Base-by-base conservation (phyloP, 1,139 yeast genomes). In the Protomyces pachydermus region DNA sequence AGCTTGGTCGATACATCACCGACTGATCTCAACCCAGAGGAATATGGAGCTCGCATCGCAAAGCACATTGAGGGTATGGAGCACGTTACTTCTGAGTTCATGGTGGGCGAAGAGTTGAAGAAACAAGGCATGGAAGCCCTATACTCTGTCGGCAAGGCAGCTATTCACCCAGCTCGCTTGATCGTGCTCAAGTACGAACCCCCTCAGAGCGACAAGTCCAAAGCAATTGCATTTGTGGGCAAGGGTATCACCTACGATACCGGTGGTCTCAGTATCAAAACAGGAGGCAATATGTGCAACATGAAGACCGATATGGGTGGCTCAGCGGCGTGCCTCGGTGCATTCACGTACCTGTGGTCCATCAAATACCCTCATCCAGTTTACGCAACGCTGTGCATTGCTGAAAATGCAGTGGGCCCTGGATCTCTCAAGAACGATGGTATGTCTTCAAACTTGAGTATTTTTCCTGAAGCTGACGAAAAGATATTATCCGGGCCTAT, bases 201-300 rank as follows among this genome's bases (percentile, higher is more conserved):
- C 8, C 39, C 46, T 16, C 34, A 20, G 28, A 53, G 60, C 6
- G 50, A 45, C 16, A 32, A 37, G 23, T 45, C 50, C 18, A 56
- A 56, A 50, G 39, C 55, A 42, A 52, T 62, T 42, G 65, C 61
- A 14, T 54, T 62, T 25, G 65, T 62, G 10, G 65, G 65, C 12
- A 62, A 64, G 35, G 66, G 66, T 23, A 46, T 64, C 16, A 64
- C 66, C 4, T 64, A 48, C 52, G 66, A 64, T 35, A 50, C 64
- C 12, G 66, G 66, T 48, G 66, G 66, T 53, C 48, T 64, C 25
- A 46, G 56, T 10, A 58, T 64, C 54, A 64, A 64, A 53, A 50
- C 66, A 9, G 39, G 54, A 2, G 56, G 46, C 16, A 50, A 53
- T 35, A 60, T 64, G 64, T 42, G 46, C 32, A 55, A 55, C 28